These are phyloP conservation scores for Endothia cerciana DNA, from an alignment of 2,329 filamentous ascomycete species.

Conservation along the genomic window DNA sequence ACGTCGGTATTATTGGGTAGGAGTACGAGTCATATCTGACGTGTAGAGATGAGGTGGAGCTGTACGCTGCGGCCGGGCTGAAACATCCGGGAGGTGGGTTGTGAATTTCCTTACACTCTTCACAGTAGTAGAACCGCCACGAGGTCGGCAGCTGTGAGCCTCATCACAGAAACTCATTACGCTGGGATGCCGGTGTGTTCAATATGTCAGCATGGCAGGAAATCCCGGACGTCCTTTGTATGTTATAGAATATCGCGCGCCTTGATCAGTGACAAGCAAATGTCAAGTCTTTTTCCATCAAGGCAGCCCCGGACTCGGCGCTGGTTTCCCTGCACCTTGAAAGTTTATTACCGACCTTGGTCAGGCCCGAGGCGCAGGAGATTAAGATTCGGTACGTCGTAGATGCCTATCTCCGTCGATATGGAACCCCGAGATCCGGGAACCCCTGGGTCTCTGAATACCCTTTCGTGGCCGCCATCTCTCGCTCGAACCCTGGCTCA, in stretches of 20 bases:
- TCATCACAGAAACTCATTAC: too few relatives aligned
- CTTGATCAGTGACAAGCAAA: not conserved
- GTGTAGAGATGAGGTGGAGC: not conserved
- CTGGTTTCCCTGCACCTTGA: not conserved
- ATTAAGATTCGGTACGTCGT: not conserved
- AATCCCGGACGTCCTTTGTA: too few relatives aligned
- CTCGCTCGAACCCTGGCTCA: not conserved
- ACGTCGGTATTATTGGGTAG: not conserved
- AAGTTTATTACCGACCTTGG: not conserved
- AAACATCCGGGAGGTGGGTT: not conserved
- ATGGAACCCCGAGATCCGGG: not conserved
- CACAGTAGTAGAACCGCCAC: not conserved
- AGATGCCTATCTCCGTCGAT: constrained; percentile 1
- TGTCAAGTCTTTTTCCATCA: not conserved
- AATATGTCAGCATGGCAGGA: too few relatives aligned
- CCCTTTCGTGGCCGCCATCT: not conserved
- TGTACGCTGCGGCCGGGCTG: not conserved
- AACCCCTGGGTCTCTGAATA: not conserved
- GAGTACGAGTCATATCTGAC: not conserved
- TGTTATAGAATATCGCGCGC: too few relatives aligned
- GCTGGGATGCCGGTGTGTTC: too few relatives aligned
- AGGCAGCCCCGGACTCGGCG: too few relatives aligned
- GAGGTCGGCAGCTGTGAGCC: not conserved
- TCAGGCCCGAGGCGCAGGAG: not conserved
- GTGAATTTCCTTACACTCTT: not conserved